Conservation (phyloP, 2,329 filamentous ascomycete species). For the Fusarium haematococcum region DNA sequence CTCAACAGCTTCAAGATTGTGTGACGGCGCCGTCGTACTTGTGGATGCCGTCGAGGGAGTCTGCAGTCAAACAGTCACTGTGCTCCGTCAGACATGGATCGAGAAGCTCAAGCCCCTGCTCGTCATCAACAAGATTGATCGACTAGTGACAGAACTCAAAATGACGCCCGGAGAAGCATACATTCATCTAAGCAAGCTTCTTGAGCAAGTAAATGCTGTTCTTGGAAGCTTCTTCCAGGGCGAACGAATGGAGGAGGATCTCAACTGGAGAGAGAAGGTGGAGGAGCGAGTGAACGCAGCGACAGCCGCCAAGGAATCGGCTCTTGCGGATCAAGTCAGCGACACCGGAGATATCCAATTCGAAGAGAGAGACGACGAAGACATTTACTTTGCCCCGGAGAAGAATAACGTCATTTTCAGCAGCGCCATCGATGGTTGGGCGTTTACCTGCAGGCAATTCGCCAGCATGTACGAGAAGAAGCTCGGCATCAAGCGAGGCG, state of each 20-base stretch:
- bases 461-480: slow-evolving; percentile 96
- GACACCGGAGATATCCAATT: slow-evolving; percentile 75
- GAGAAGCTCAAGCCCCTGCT: slow-evolving; percentile 95
- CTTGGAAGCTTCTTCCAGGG: slow-evolving; percentile 98
- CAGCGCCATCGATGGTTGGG: slow-evolving; percentile 98
- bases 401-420: slow-evolving; percentile 99
- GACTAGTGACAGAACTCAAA: slow-evolving; percentile 91
- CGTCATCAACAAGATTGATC: slow-evolving; percentile 98
- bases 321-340: slow-evolving; percentile 60
- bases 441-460: slow-evolving; percentile 96
- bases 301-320: slow-evolving; percentile 70
- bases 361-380: slow-evolving; percentile 93
- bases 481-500: slow-evolving; percentile 88
- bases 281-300: slow-evolving; percentile 85
- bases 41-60: slow-evolving; percentile 98
- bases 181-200: slow-evolving; percentile 84
- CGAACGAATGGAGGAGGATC: slow-evolving; percentile 97
- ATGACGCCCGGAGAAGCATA: slow-evolving; percentile 94
- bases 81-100: slow-evolving; percentile 92
- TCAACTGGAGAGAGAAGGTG: slow-evolving; percentile 94
- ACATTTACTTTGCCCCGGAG: slow-evolving; percentile 97
- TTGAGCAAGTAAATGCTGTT: slow-evolving; percentile 97
- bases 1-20: slow-evolving; percentile 92
- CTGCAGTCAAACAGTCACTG: slow-evolving; percentile 98
- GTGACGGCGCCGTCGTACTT: slow-evolving; percentile 92